Conservation (phyloP, 2,329 filamentous ascomycete genomes). For the Apiospora arundinis region DNA sequence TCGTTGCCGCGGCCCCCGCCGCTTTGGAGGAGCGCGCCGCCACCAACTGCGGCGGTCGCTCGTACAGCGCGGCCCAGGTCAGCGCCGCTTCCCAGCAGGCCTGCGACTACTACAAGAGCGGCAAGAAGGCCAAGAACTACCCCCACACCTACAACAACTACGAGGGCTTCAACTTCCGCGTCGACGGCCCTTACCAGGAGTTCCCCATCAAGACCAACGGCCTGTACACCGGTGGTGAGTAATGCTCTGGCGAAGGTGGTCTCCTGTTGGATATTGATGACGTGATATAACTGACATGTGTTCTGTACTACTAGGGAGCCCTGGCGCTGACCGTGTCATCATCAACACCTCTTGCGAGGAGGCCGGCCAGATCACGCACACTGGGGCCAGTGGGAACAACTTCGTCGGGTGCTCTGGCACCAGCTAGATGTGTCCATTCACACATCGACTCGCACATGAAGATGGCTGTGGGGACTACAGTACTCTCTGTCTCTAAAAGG, state of each 20-base stretch:
- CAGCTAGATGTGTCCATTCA: constrained; percentile 25
- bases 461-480: background rate
- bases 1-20: constrained; percentile 31
- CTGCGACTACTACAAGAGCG: constrained; percentile 52
- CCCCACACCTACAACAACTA: constrained; percentile 67
- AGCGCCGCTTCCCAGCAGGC: constrained; percentile 56
- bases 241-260: background rate
- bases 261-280: background rate
- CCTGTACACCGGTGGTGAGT: constrained; percentile 61
- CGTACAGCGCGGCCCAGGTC: constrained; percentile 58
- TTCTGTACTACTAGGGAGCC: constrained; percentile 51
- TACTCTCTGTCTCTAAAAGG: background rate
- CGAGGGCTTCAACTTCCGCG: constrained; percentile 66
- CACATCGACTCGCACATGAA: background rate
- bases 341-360: constrained; percentile 63
- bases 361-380: constrained; percentile 73
- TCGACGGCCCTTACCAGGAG: constrained; percentile 66
- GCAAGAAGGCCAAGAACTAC: constrained; percentile 48
- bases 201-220: constrained; percentile 62
- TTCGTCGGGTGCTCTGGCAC: constrained; percentile 67
- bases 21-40: constrained; percentile 48
- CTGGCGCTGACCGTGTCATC: constrained; percentile 71
- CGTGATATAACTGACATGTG: constrained; percentile 19
- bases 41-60: constrained; percentile 59
- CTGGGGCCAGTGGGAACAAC: constrained; percentile 69